phyloP scores from a whole-genome alignment of 2,329 filamentous ascomycete genomes.

The Aspergillus sp. region DNA sequence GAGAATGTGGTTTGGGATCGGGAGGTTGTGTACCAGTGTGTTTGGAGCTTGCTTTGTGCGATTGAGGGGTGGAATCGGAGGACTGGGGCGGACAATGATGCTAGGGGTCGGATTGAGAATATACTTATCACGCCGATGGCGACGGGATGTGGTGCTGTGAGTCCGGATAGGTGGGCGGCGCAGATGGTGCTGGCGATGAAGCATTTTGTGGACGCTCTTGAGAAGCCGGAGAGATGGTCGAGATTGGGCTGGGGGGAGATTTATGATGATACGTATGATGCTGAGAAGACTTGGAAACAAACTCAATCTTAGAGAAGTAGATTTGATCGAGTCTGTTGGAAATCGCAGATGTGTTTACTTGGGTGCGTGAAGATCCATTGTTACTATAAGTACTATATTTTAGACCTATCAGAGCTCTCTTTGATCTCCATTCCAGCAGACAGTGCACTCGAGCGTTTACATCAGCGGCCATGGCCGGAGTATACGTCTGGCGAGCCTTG shows the following conservation, averaged over 20 bases:
- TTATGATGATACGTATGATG: conserved; percentile 22
- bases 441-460: conserved; percentile 27
- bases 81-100: neutral
- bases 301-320: neutral
- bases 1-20: conserved; percentile 48
- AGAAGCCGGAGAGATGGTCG: conserved; percentile 46
- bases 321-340: too few relatives aligned
- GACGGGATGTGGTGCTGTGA: conserved; percentile 50
- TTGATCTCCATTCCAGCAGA: conserved; percentile 33
- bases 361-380: neutral
- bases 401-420: conserved; percentile 44
- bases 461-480: conserved; percentile 25
- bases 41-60: conserved; percentile 53
- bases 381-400: neutral
- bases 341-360: neutral
- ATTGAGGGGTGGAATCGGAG: conserved; percentile 50
- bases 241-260: conserved; percentile 39
- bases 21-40: conserved; percentile 55
- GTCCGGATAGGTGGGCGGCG: conserved; percentile 49
- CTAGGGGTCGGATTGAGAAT: conserved; percentile 36
- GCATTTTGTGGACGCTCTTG: conserved; percentile 51
- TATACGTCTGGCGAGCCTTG: conserved; percentile 28
- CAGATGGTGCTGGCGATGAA: conserved; percentile 54
- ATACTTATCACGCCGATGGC: conserved; percentile 55
- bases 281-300: conserved; percentile 26